phyloP scores from a whole-genome alignment of 1,139 yeast genomes.

The Pneumocystis oryctolagi region DNA sequence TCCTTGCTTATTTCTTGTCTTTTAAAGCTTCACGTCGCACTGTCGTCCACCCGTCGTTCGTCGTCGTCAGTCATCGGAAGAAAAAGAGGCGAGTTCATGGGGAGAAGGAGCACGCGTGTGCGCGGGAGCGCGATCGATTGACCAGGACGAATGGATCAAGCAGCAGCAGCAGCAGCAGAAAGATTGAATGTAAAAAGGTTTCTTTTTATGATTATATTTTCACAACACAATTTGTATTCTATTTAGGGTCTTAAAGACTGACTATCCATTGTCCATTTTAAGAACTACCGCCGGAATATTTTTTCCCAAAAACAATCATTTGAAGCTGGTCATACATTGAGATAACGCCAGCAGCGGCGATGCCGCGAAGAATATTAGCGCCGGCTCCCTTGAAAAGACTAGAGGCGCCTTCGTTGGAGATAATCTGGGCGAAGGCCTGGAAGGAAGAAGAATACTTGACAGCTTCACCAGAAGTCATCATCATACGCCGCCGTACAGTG shows the following conservation, averaged over 20 bases:
- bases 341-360: slow-evolving; percentile 77
- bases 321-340: slow-evolving; percentile 69
- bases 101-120: neutral
- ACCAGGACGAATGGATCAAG: no score
- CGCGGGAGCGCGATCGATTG: neutral
- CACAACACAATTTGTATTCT: no score
- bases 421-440: slow-evolving; percentile 57
- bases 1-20: neutral
- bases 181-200: no score
- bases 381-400: slow-evolving; percentile 78
- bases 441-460: slow-evolving; percentile 62
- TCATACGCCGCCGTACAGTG: slow-evolving; percentile 77
- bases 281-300: slow-evolving; percentile 30
- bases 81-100: neutral
- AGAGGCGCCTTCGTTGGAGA: slow-evolving; percentile 54
- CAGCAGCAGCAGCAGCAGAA: no score
- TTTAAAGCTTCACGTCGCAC: neutral
- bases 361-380: slow-evolving; percentile 79
- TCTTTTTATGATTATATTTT: no score
- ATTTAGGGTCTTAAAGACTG: neutral
- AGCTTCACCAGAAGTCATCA: slow-evolving; percentile 75
- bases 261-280: no score
- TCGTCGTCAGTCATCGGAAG: no score
- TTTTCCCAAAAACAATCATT: slow-evolving; percentile 57
- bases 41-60: neutral